Percentiles rank a stretch among this genome's conserved stretches.
phyloP scores from a whole-genome alignment of 2,329 filamentous ascomycete genomes.

The Lachnellula hyalina region DNA sequence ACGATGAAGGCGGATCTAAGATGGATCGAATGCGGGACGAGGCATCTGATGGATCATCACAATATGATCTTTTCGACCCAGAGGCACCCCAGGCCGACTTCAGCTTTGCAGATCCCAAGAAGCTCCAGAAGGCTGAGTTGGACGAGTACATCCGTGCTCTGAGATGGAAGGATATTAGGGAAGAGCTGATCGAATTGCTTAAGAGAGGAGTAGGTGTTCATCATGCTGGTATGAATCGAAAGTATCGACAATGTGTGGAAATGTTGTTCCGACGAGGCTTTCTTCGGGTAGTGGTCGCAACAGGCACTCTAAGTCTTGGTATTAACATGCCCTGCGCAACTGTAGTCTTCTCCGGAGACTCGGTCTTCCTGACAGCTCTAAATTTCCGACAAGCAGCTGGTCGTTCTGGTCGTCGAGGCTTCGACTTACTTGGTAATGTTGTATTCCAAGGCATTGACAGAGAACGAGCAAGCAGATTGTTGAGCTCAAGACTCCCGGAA shows the following conservation, averaged over 20 bases:
- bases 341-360: constrained; percentile 71
- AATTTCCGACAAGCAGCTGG: constrained; percentile 74
- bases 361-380: constrained; percentile 65
- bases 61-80: constrained; percentile 63
- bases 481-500: constrained; percentile 68
- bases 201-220: constrained; percentile 68
- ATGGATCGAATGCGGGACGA: constrained; percentile 52
- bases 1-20: constrained; percentile 47
- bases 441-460: constrained; percentile 64
- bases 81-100: constrained; percentile 57
- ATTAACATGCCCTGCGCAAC: constrained; percentile 85
- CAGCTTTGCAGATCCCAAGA: constrained; percentile 60
- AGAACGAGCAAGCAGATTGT: constrained; percentile 59
- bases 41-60: constrained; percentile 48
- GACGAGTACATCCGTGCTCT: constrained; percentile 48
- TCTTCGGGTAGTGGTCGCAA: constrained; percentile 66
- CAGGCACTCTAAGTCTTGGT: constrained; percentile 69
- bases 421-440: constrained; percentile 75
- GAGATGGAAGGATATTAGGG: constrained; percentile 42
- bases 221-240: constrained; percentile 74
- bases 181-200: constrained; percentile 55
- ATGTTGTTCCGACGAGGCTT: constrained; percentile 70
- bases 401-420: constrained; percentile 73
- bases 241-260: constrained; percentile 69
- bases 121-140: constrained; percentile 53